Base-by-base conservation (phyloP, 176 grass and related monocot genomes). In the Thalia dealbata region DNA sequence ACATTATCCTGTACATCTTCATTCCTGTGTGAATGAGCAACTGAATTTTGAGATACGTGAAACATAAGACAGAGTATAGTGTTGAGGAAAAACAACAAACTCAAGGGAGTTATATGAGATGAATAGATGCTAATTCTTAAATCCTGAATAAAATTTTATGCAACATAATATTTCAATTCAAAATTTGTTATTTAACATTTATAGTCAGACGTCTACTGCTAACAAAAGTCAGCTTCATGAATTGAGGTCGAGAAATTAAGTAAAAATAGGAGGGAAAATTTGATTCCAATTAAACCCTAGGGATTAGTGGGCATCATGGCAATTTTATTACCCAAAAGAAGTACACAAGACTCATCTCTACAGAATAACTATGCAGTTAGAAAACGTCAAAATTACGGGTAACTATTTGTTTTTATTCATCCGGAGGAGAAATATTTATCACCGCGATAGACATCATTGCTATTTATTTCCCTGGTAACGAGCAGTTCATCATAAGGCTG, bases 401-500 rank as follows among this genome's bases (percentile, higher is more conserved):
- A 62, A 0, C 9, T 13, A 22, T 93, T 88, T 0, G 81, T 90
- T 74, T 93, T 79, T 62, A 85, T 46, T 75, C 83, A 83, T 14
- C 81, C 76, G 48, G 84, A 81, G 41, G 81, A 66, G n/a, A 79
- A 79, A 64, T 93, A 91, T 13, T 85, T 88, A 10, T 88, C 87
- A 75, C 95, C 93, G 48, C 88, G 91, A n/a, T 85, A 79, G 3
- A 91, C 83, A 0, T 83, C 84, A 42, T 56, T 79, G 18, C 78
- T 88, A 80, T 87, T 88, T 76, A 88, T 60, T 29, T 91, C 87
- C 79, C 88, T 93, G 23, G 66, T 84, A 0, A 74, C 76, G 24
- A 85, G 38, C 78, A 63, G 88, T 85, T 68, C 65, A 45, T 68
- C 65, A 56, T 93, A 93, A 72, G 90, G 85, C 41, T 93, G 87